Conservation (phyloP, 2,329 filamentous ascomycete species). For the Penicillium sp. region DNA sequence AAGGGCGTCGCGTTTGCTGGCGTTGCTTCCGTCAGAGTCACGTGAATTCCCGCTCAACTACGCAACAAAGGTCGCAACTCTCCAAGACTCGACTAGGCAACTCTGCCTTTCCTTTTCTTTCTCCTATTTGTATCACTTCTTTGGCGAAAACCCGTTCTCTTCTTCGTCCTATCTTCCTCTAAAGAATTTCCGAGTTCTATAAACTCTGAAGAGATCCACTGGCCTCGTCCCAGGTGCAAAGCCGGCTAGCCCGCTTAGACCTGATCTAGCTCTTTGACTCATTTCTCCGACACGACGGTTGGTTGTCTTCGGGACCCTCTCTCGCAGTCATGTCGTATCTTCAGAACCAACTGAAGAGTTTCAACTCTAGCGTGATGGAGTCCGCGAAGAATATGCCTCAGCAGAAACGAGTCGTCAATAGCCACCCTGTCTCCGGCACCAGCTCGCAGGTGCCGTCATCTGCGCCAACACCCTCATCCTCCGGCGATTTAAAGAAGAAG, state of each 20-base stretch:
- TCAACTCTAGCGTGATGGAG: slow-evolving; percentile 57
- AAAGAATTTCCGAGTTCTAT: too few relatives aligned
- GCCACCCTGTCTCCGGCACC: slow-evolving; percentile 55
- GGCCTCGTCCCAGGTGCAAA: too few relatives aligned
- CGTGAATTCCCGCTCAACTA: neutral
- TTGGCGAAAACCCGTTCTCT: too few relatives aligned
- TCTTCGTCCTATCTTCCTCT: too few relatives aligned
- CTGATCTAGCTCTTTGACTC: too few relatives aligned
- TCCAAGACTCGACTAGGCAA: neutral
- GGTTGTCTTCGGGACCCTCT: neutral
- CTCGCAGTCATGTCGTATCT: slow-evolving; percentile 55
- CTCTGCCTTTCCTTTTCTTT: too few relatives aligned
- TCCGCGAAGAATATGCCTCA: slow-evolving; percentile 59
- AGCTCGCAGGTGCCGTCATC: slow-evolving; percentile 47
- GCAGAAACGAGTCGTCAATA: slow-evolving; percentile 46
- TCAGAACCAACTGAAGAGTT: slow-evolving; percentile 59
- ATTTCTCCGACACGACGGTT: too few relatives aligned
- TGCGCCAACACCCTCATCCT: slow-evolving; percentile 29
- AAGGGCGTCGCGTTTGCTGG: neutral
- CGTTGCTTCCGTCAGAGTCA: neutral
- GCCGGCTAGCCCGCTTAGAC: too few relatives aligned
- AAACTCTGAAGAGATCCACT: too few relatives aligned
- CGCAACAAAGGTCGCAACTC: neutral
- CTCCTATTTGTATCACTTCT: too few relatives aligned
- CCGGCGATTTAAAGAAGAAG: slow-evolving; percentile 50